Conservation (phyloP, 2,329 filamentous ascomycete genomes). For the Drechmeria coniospora region DNA sequence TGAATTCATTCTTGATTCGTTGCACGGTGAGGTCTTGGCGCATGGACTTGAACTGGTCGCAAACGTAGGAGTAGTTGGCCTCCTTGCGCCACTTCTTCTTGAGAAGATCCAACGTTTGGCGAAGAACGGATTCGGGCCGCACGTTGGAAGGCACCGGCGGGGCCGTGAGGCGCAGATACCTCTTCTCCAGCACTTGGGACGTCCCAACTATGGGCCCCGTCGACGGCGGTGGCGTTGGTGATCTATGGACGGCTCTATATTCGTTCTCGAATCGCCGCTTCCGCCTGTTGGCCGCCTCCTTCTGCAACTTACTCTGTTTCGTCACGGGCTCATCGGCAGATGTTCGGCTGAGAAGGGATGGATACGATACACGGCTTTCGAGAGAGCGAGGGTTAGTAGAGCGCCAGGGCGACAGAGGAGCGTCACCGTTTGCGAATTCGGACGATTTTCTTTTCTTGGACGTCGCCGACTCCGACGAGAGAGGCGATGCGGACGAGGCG, state of each 20-base stretch:
- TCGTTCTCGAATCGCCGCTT: conserved; percentile 70
- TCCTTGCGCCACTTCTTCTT: conserved; percentile 92
- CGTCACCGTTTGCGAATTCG: conserved; percentile 40
- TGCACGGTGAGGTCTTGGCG: conserved; percentile 97
- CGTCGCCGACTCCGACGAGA: conserved; percentile 16
- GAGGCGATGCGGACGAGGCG: conserved; percentile 11
- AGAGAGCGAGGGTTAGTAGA: conserved; percentile 48
- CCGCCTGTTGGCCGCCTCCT: conserved; percentile 71
- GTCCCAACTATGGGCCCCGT: conserved; percentile 71
- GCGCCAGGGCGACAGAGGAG: conserved; percentile 55
- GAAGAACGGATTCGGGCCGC: conserved; percentile 65
- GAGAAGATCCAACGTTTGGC: conserved; percentile 71
- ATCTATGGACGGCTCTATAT: conserved; percentile 39
- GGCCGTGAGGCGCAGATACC: conserved; percentile 83
- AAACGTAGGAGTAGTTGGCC: conserved; percentile 92
- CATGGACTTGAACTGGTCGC: conserved; percentile 97
- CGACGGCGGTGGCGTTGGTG: conserved; percentile 40
- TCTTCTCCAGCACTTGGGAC: conserved; percentile 75
- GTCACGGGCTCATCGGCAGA: conserved; percentile 28
- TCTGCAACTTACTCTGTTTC: conserved; percentile 74
- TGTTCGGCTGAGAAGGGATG: conserved; percentile 25
- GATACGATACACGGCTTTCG: conserved; percentile 61
- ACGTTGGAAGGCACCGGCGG: conserved; percentile 80
- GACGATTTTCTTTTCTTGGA: conserved; percentile 74
- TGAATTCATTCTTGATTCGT: conserved; percentile 92